Evolutionary conservation across 768 basidiomycete species (phyloP), one percentile per base, ranked within the genome.

Genomic region (Tylopilus subfusipes): DNA sequence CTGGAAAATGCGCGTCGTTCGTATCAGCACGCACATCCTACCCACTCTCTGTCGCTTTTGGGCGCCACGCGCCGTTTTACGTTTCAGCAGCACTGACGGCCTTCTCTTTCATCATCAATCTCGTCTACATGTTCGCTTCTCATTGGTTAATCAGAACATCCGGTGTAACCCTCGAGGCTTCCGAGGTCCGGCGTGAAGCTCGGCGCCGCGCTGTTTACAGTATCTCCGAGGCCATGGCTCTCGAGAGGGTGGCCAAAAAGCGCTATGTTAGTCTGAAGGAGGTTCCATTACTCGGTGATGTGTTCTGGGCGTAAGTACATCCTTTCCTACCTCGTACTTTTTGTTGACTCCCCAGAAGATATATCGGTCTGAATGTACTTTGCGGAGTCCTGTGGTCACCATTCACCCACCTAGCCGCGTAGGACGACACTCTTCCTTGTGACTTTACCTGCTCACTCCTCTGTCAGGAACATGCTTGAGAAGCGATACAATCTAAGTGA

Each of bases 351-450:
- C 7, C 50, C 25, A 25, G 8, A 58, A 88, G 86, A 16, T 90
- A 90, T 66, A 82, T 90, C 53, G 83, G 78, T 2, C 63, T 89
- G n/a, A 91, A 91, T 57, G 67, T 90, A 13, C 72, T 90, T 16
- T 92, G 86, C 55, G 89, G 89, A 18, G 75, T 82, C 55, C 82
- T 90, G 33, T 91, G 89, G 89, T 73, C 82, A 4, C 90, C 89
- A 4, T 90, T 89, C 65, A 82, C 81, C 12, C 88, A 90, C 63
- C 81, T 92, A 40, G 82, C 85, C 13, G 76, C 89, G 87, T 88
- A 63, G 63, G 68, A 29, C 8, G 5, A 44, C n/a, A 22, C 42
- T 44, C 34, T 29, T 43, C n/a, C 46, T 34, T 43, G 33, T 36
- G 12, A 33, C 11, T 3, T 50, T 44, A 24, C 58, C 50, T 48